These are phyloP conservation scores for Rutidosis leptorrhynchoides DNA, from an alignment of 129 eudicot genomes.

Conservation along the genomic window DNA sequence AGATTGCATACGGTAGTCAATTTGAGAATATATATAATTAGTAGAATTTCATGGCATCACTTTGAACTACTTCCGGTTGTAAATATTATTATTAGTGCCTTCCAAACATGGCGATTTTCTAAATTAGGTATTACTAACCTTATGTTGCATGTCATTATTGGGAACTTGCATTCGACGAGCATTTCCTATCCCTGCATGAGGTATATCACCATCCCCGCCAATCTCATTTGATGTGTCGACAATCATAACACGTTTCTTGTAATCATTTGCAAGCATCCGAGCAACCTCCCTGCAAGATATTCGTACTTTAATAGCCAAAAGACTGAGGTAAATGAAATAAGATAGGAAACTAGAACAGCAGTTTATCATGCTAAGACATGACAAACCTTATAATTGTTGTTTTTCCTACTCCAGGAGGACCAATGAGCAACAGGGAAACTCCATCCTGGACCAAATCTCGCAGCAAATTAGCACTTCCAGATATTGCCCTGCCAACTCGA, in stretches of 20 bases:
- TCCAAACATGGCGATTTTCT: too few species aligned
- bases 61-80: too few species aligned
- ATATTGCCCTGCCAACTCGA: conserved; percentile 93
- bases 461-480: conserved; percentile 86
- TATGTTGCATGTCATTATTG: conserved; percentile 76
- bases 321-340: not conserved
- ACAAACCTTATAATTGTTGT: conserved; percentile 94
- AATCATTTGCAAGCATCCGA: conserved; percentile 95
- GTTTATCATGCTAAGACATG: too few species aligned
- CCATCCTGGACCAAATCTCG: conserved; percentile 87
- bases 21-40: too few species aligned
- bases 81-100: too few species aligned
- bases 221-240: conserved; percentile 98
- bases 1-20: too few species aligned
- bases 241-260: conserved; percentile 85
- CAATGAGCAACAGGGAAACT: conserved; percentile 82
- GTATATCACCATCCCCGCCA: conserved; percentile 99
- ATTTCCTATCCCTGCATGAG: conserved; percentile 87
- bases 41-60: too few species aligned
- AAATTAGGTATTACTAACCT: conserved; percentile 37
- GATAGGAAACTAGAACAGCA: conserved; percentile 9
- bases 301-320: too few species aligned
- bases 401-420: conserved; percentile 99
- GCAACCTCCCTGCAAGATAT: conserved; percentile 75
- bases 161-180: conserved; percentile 99